Base-by-base conservation (phyloP, 2,329 filamentous ascomycete genomes). In the Ploettnerulaceae sp. region DNA sequence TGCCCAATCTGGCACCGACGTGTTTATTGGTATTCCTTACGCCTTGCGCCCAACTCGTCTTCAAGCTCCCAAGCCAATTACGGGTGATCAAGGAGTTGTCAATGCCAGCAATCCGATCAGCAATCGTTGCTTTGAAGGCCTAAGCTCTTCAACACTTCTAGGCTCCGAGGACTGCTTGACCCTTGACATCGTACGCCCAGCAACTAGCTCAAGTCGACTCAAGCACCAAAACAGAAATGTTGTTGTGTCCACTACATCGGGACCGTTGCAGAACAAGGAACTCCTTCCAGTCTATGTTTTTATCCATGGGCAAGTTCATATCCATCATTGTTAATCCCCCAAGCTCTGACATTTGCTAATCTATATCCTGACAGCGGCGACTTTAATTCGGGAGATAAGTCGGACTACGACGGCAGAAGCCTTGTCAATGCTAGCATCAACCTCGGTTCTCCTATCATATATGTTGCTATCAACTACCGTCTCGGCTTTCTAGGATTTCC, bases 271-370 rank as follows among this genome's bases (percentile, higher is more conserved):
- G 15, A 18, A 34, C 25, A 40, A 45, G 8, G 26, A 24, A 6
- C 12, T 25, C 3, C 54, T 73, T 29, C 71, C 76, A 2, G 74
- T 79, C 9, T 65, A 75, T 11, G 62, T 82, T 1, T 83, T 80
- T 57, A 66, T 83, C 24, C 79, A 83, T 57, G 79, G 79, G 45
- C 80, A 79, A 22, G 33, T 17, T 18, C 6, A 14, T 5, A 14
- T 15, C 22, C 15, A 17, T 22, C 9, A 20, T 4, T 26, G 6
- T 41, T 17, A 8, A 22, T 9, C 5, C 6, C 22, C n/a, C n/a
- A n/a, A n/a, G 3, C 6, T 37, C 5, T n/a, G n/a, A 15, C 14
- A 12, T n/a, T n/a, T 4, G 17, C 24, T 47, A 2, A 36, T 14
- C 3, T 66, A n/a, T 12, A 22, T 28, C 26, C 20, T 29, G 8